Base-by-base conservation (phyloP, 2,329 filamentous ascomycete species). In the Penicillium sp. region DNA sequence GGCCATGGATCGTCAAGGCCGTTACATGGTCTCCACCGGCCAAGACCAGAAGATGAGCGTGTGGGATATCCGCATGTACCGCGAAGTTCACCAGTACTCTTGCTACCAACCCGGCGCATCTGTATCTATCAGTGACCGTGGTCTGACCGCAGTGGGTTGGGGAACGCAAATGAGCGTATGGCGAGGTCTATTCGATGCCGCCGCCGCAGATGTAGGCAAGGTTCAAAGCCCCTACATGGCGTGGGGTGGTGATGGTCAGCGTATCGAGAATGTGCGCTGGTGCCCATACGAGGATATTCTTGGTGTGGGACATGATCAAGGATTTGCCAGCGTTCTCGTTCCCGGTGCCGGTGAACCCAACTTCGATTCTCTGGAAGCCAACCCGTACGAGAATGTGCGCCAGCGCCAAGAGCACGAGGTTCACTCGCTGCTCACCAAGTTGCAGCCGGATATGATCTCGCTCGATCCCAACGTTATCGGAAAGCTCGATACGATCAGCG, bases 281-380 rank as follows among this genome's bases (percentile, higher is more conserved):
- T 99, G 94, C 70, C 94, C 94, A 0, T 96, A 89, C 59, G 94
- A 99, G 72, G 94, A 99, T 78, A 79, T 97, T 1, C 83, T 99
- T 1, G 94, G 93, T 13, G 82, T 96, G 22, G 84, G 88, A 2
- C 93, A 97, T 77, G 83, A 89, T 68, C 79, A 87, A 56, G 94
- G 94, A 13, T 97, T 97, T 77, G 89, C 88, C 14, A 94, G 88
- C 52, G 85, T 97, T 68, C 85, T 99, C 63, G 86, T 97, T 2
- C 94, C 94, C 7, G 94, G 94, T 45, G 89, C 93, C n/a, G 94
- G 94, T 58, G 94, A 99, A 74, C 87, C 94, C 70, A 97, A 97
- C 82, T 97, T 90, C 71, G 94, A 99, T 72, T 89, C 92, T 3
- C 80, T 97, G 50, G 94, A 99, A 74, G 81, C 87, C 64, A 99